Evolutionary conservation across 805 yeast species (phyloP), one percentile per base, ranked within the genome.

Genomic region (Cyberlindnera saturnus): DNA sequence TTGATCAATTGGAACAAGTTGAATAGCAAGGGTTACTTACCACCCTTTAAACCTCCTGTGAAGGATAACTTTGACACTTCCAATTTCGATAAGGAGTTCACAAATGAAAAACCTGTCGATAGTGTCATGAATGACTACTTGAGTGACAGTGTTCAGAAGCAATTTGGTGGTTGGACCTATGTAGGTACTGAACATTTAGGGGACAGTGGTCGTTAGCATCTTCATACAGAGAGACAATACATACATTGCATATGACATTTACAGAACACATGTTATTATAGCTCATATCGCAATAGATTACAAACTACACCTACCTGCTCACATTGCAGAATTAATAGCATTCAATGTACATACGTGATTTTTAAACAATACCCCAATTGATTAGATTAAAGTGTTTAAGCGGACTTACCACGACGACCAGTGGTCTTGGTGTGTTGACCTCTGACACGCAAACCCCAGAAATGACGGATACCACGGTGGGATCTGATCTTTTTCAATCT

Each of bases 351-450:
- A 48, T 28, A 36, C 39, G 33, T 36, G 33, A 15, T 28, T 11
- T 30, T 38, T 19, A 36, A 36, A 29, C 26, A 34, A 20, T 20
- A 40, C 28, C 36, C 32, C 38, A 26, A n/a, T 29, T 34, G 28
- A 28, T 15, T 34, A 26, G 11, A 34, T 14, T 17, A 30, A 32
- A 42, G 42, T 26, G 46, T 40, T 47, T 41, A 36, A 50, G 49
- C 56, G 45, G 51, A 38, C 45, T 73, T 75, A 65, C 82, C 82
- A 67, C 96, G 90, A 81, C 99, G 89, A 74, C 97, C 95, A 66
- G 99, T 93, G 73, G 99, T 91, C 86, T 93, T 93, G 84, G 99
- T 93, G 82, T 93, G 99, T 82, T 93, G 99, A 80, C 99, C 99
- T 84, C 99, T 89, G 75, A 95, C 99, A 82, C 93, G 93, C 74